phyloP scores from a whole-genome alignment of 148 eudicot species.

The Heliosperma pusillum region DNA sequence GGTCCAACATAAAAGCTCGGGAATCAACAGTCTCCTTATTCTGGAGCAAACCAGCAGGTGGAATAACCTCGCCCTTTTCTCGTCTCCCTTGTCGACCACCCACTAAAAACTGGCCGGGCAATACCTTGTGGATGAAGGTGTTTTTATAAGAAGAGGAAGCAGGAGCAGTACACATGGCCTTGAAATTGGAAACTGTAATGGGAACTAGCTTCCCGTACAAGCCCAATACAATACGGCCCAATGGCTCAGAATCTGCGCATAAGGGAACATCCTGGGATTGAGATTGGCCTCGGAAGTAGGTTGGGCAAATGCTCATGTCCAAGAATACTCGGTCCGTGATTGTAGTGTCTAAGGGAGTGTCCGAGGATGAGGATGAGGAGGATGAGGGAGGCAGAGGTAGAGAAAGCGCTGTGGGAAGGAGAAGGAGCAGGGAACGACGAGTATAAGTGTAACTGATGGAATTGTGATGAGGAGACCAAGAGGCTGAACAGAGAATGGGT shows the following conservation, averaged over 20 bases:
- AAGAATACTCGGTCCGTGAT: constrained; percentile 80
- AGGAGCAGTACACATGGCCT: constrained; percentile 60
- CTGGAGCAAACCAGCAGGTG: constrained; percentile 44
- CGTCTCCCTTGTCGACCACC: constrained; percentile 75
- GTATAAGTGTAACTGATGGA: too few relatives aligned
- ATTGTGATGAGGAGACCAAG: background rate
- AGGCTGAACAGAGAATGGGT: background rate
- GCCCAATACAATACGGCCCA: constrained; percentile 81
- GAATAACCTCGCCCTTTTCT: constrained; percentile 69
- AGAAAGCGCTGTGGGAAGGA: constrained; percentile 45
- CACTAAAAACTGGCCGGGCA: constrained; percentile 68
- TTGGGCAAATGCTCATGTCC: constrained; percentile 75
- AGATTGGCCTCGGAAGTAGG: constrained; percentile 50
- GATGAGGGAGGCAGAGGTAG: constrained; percentile 30
- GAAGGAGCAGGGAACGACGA: constrained; percentile 63
- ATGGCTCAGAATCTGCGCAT: constrained; percentile 59
- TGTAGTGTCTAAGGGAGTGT: constrained; percentile 60
- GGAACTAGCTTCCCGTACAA: constrained; percentile 86
- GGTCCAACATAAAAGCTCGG: constrained; percentile 68
- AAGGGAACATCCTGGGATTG: constrained; percentile 49
- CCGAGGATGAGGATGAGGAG: constrained; percentile 20
- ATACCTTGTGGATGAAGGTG: constrained; percentile 70
- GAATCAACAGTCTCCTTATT: constrained; percentile 68
- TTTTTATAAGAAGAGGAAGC: constrained; percentile 60
- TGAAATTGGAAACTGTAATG: constrained; percentile 80